Evolutionary conservation across 73 alveolate genomes (phyloP), one percentile per base, ranked within the genome.

Genomic region (Breviolum minutum): DNA sequence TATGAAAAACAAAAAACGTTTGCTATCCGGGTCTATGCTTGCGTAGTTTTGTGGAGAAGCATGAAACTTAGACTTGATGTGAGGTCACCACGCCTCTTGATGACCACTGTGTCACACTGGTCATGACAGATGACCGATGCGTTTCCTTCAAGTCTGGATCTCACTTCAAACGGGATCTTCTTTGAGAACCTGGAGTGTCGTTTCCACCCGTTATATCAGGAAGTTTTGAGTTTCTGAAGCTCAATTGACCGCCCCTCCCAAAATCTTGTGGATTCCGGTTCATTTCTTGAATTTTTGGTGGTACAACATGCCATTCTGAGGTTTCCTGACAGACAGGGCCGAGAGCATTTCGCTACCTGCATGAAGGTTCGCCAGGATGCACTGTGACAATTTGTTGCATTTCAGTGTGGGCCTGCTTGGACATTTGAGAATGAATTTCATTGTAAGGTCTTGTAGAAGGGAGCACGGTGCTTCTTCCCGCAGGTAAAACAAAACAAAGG

Each of bases 261-360:
- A 12, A 8, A 16, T 20, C 40, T 71, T 71, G 54, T 13, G 32
- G 81, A 3, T 71, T 12, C 81, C 26, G 1, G 19, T 12, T 20
- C 5, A 20, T n/a, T 30, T 30, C 66, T 24, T 26, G 66, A 8
- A 32, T 79, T 32, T 1, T 11, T 27, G 32, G 8, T 26, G 11
- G 54, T 40, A 40, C 3, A 3, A 40, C 54, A 40, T 40, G 54
- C 54, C 54, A 40, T n/a, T 7, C 74, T 11, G 27, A 92, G 98
- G 99, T 94, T 94, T 64, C 87, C 99, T 12, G 99, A 94, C 94
- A 63, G 63, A 63, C 92, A 94, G 94, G 99, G 92, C 71, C 85
- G 99, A 63, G 99, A 94, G 94, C 99, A 94, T 16, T 94, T 94
- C 73, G 99, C 99, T 71, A 94, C 99, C 71, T 94, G 99, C 90